phyloP scores from a whole-genome alignment of 192 early-diverging fungal species.

The Cetraspora pellucida region DNA sequence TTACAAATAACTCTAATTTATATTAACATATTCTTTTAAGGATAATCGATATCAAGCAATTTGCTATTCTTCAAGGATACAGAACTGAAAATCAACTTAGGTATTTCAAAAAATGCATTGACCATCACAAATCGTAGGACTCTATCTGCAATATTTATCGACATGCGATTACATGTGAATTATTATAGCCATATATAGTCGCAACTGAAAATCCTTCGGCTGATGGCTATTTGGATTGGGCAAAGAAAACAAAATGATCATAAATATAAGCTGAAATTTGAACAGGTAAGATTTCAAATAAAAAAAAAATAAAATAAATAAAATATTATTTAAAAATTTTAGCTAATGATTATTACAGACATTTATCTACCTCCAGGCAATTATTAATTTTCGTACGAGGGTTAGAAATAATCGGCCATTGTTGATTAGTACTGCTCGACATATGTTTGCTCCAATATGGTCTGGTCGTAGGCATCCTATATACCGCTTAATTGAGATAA shows the following conservation, averaged over 20 bases:
- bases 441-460: constrained; percentile 16
- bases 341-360: neutral
- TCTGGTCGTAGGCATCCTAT: neutral
- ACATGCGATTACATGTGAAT: neutral
- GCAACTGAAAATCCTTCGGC: neutral
- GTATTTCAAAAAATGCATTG: constrained; percentile 3
- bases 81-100: neutral
- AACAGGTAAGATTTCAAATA: neutral
- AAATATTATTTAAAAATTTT: neutral
- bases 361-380: neutral
- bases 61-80: constrained; percentile 4
- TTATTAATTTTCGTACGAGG: neutral
- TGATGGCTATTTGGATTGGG: neutral
- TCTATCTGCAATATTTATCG: constrained; percentile 20
- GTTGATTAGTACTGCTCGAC: neutral
- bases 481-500: constrained; percentile 10
- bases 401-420: neutral
- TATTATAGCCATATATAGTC: constrained; percentile 1
- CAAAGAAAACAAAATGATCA: neutral
- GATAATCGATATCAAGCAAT: constrained; percentile 3
- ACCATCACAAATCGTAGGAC: constrained; percentile 17
- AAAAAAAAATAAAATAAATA: neutral
- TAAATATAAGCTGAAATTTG: constrained; percentile 14
- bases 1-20: no score
- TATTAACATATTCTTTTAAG: neutral